Evolutionary conservation across 306 rosid species (phyloP).

Genomic region (Cucurbita pepo): DNA sequence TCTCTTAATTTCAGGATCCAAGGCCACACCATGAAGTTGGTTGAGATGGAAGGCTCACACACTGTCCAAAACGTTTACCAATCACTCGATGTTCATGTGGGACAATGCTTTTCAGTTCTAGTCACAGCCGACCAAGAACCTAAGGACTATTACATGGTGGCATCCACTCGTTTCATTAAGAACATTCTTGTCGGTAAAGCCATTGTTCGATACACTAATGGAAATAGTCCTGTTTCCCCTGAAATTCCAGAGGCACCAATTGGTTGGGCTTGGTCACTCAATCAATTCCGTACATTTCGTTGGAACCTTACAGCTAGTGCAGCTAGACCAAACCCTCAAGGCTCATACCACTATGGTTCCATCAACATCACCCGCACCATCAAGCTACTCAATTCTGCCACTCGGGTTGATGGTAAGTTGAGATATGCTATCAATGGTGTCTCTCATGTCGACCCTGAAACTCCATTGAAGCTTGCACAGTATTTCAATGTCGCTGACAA

Average conservation of each 20-base stretch:
- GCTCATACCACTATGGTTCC: neutral
- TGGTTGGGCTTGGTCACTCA: neutral
- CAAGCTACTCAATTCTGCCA: neutral
- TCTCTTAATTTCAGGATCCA: neutral
- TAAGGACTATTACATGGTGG: neutral
- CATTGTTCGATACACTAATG: neutral
- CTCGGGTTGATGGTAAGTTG: neutral
- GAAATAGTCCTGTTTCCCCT: neutral
- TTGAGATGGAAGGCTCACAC: slow-evolving; percentile 87
- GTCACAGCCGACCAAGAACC: slow-evolving; percentile 55
- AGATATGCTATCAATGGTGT: neutral
- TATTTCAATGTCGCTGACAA: neutral
- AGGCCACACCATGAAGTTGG: slow-evolving; percentile 24
- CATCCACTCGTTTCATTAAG: neutral
- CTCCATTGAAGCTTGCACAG: neutral
- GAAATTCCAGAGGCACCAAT: neutral
- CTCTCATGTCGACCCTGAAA: neutral
- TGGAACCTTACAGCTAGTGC: neutral
- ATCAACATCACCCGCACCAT: neutral
- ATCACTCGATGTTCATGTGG: slow-evolving; percentile 62
- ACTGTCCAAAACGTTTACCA: slow-evolving; percentile 46
- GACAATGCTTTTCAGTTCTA: slow-evolving; percentile 49
- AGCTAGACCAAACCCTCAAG: neutral
- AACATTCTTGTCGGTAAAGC: neutral
- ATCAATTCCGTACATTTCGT: neutral